Percentiles rank a stretch among this genome's conserved stretches.
These are phyloP conservation scores for Kuraishia cidri DNA, from an alignment of 805 yeast species.

Conservation along the genomic window DNA sequence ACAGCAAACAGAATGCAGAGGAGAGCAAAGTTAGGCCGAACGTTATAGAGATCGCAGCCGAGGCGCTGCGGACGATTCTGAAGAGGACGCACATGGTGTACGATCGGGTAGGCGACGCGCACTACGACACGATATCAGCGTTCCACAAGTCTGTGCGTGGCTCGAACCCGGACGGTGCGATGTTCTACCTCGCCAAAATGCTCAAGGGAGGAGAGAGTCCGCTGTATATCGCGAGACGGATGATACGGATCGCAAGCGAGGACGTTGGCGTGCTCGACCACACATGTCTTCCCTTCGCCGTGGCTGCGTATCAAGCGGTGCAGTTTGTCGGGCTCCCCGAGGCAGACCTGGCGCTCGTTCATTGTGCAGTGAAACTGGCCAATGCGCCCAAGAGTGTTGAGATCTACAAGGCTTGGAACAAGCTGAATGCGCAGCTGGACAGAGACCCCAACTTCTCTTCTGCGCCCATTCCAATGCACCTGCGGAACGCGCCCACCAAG, in stretches of 20 bases:
- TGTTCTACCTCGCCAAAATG: constrained; percentile 85
- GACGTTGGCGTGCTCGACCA: constrained; percentile 88
- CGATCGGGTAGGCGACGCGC: constrained; percentile 85
- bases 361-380: constrained; percentile 88
- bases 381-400: constrained; percentile 80
- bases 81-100: constrained; percentile 52
- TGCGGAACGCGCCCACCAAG: constrained; percentile 90
- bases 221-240: constrained; percentile 75
- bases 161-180: constrained; percentile 79
- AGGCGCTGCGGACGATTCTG: constrained; percentile 29
- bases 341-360: constrained; percentile 81
- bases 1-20: constrained; percentile 7
- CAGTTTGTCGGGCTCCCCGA: constrained; percentile 94
- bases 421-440: constrained; percentile 49
- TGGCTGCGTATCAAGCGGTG: constrained; percentile 77
- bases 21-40: constrained; percentile 12
- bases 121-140: constrained; percentile 93
- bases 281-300: constrained; percentile 75
- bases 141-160: constrained; percentile 93
- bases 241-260: constrained; percentile 93
- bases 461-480: constrained; percentile 68
- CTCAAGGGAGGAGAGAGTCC: constrained; percentile 93
- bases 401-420: constrained; percentile 72
- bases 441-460: constrained; percentile 51
- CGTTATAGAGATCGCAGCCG: constrained; percentile 26